These are phyloP conservation scores for Beverwykella pulmonaria DNA, from an alignment of 495 filamentous ascomycete genomes.

Conservation along the genomic window DNA sequence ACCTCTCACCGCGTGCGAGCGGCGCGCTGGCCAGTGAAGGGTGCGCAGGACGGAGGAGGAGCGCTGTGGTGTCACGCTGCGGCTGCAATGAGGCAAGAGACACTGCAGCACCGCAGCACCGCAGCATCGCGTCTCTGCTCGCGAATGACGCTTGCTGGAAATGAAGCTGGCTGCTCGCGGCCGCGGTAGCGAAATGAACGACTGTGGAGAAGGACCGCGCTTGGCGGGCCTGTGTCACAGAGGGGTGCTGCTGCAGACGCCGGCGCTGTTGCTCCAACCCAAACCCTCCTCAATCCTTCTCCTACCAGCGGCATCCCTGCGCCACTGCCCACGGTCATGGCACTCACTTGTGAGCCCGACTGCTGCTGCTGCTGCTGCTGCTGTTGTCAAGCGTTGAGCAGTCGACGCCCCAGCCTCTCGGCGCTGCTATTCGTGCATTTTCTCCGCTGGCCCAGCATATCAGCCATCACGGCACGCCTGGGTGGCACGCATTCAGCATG, in stretches of 20 bases:
- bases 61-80: conserved; percentile 2
- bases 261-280: too few species aligned
- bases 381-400: background rate
- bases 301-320: conserved; percentile 14
- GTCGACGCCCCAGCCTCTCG: too few species aligned
- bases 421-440: conserved; percentile 3
- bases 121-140: background rate
- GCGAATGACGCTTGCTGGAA: conserved; percentile 10
- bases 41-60: too few species aligned
- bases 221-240: conserved; percentile 36
- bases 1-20: too few species aligned
- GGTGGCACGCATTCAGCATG: background rate
- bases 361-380: background rate
- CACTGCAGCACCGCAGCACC: background rate
- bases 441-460: conserved; percentile 4
- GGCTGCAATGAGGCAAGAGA: conserved; percentile 1
- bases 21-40: conserved; percentile 5
- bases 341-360: background rate
- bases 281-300: background rate
- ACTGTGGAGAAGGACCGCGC: conserved; percentile 37
- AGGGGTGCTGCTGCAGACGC: background rate
- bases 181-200: conserved; percentile 37
- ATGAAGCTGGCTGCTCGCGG: conserved; percentile 22
- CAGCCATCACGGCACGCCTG: background rate
- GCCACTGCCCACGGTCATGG: background rate